These are phyloP conservation scores for Tetracentron sinense DNA, from an alignment of 164 flowering plant genomes.

Conservation along the genomic window DNA sequence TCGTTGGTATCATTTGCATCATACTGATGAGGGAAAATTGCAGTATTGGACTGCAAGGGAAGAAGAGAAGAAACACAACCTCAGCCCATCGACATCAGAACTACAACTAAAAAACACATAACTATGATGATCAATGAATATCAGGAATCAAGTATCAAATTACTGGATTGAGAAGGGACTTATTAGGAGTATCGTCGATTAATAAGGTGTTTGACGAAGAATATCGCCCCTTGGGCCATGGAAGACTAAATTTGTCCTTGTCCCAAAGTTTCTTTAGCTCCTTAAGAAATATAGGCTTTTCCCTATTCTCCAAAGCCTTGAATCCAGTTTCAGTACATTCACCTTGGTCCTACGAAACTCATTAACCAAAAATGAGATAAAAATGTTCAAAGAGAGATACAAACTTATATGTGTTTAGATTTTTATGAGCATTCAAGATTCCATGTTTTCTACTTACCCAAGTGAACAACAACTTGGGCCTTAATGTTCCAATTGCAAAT, in stretches of 20 bases:
- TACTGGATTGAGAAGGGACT: constrained; percentile 50
- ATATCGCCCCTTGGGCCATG: constrained; percentile 7
- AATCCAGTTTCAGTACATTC: constrained; percentile 35
- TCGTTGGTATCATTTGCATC: constrained; percentile 16
- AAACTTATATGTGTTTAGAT: neutral
- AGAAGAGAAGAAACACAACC: too few relatives aligned
- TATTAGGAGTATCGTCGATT: constrained; percentile 39
- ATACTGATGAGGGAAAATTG: constrained; percentile 30
- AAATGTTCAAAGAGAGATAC: neutral
- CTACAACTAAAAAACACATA: neutral
- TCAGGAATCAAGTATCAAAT: neutral
- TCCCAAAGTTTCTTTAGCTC: constrained; percentile 34
- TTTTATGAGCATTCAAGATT: too few relatives aligned
- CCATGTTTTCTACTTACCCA: constrained; percentile 24
- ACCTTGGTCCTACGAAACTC: constrained; percentile 28
- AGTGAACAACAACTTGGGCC: constrained; percentile 17
- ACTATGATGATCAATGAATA: neutral
- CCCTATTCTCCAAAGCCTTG: constrained; percentile 17
- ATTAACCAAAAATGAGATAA: neutral
- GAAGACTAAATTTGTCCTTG: neutral
- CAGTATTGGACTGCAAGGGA: constrained; percentile 35
- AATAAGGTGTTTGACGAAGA: constrained; percentile 37
- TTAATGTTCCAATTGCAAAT: constrained; percentile 16
- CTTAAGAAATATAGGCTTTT: constrained; percentile 42
- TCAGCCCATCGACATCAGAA: too few relatives aligned